These are phyloP conservation scores for Orychophragmus violaceus DNA, from an alignment of 345 rosid genomes.

Conservation along the genomic window DNA sequence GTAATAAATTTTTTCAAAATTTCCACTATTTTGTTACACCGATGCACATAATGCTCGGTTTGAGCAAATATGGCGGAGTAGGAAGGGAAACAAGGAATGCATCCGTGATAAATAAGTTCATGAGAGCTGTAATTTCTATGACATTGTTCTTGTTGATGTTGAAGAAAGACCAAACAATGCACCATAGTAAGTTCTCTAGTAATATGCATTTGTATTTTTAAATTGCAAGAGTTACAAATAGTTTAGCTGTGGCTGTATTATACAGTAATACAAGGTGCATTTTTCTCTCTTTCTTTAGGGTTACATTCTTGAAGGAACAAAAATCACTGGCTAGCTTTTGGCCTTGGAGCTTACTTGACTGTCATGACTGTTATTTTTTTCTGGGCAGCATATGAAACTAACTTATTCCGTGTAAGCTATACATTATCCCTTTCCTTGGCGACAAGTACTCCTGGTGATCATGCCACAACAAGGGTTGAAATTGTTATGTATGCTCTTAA, in stretches of 20 bases:
- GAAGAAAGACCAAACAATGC: conserved; percentile 31
- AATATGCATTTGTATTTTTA: conserved; percentile 9
- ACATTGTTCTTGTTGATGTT: conserved; percentile 64
- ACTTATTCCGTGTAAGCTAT: no score
- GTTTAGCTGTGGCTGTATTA: background rate
- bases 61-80: conserved; percentile 83
- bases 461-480: no score
- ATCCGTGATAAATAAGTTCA: conserved; percentile 29
- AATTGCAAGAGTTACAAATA: background rate
- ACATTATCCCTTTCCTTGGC: no score
- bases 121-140: conserved; percentile 67
- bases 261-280: background rate
- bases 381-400: no score
- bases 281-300: conserved; percentile 35
- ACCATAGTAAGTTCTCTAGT: conserved; percentile 47
- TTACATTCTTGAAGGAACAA: conserved; percentile 58
- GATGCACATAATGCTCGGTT: conserved; percentile 66
- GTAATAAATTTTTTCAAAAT: background rate
- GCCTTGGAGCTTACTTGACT: no score
- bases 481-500: no score
- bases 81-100: conserved; percentile 37
- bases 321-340: conserved; percentile 56
- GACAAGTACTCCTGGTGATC: no score
- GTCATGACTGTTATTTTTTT: no score
- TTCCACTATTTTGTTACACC: conserved; percentile 26